Base-by-base conservation (phyloP, 2,329 filamentous ascomycete species). In the Chaetoscypha palmicola region DNA sequence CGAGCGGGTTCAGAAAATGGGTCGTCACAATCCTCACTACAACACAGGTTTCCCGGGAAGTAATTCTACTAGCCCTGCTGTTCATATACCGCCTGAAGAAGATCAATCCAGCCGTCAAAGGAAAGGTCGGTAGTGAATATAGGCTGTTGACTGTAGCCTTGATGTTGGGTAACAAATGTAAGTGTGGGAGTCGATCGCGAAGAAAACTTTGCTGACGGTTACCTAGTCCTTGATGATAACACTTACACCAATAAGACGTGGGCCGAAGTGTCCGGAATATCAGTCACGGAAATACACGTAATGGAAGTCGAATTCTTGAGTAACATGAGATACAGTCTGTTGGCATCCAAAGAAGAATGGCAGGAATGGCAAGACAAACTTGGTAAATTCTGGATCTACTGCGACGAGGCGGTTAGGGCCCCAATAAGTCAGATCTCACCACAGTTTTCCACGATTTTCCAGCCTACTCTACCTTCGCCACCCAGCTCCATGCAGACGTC, bases 231-330 rank as follows among this genome's bases (percentile, higher is more conserved):
- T 57, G 92, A 98, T 62, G 92, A 98, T 65, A 98, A 97, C 64
- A 97, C 92, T 0, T 98, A 98, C 66, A 97, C 92, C 28, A 98
- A 98, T 70, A 96, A 97, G 71, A 98, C 92, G 0, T 98, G 92
- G 92, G 92, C 91, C 2, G 92, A 98, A 58, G 92, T 98, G 9
- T 97, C 92, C 1, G 86, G 86, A 34, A 95, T 98, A 49, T 81
- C 86, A 1, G 91, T 97, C 10, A 81, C 84, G 48, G 92, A 98
- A 65, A 95, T 98, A 40, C 92, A 98, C 63, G 85, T 96, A 34
- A 98, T 98, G 92, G 92, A 98, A 64, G 92, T 98, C n/a, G 92
- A 98, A 64, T 98, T 98, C 58, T 71, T 98, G 51, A 96, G 91
- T 71, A 97, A 97, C 65, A 94, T 98, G 83, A 81, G 91, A 59